Conservation (phyloP, 2,329 filamentous ascomycete species). For the Tolypocladium ovalisporum region DNA sequence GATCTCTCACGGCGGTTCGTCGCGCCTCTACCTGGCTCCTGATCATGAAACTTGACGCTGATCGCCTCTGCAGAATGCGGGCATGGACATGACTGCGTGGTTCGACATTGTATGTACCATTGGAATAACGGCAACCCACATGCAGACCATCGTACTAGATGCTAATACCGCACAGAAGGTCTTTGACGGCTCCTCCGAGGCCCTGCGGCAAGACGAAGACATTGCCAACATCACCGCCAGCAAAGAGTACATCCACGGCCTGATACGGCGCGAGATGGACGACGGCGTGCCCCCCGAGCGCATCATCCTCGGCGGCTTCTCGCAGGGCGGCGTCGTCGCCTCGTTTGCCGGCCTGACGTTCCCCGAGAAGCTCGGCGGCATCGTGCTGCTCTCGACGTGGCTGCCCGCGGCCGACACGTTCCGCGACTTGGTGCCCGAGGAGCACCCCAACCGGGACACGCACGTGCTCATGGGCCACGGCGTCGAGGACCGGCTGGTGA, state of each 20-base stretch:
- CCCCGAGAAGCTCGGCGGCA: slow-evolving; percentile 57
- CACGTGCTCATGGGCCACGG: slow-evolving; percentile 80
- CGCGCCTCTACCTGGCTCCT: neutral
- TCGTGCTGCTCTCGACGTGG: slow-evolving; percentile 74
- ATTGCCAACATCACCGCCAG: slow-evolving; percentile 60
- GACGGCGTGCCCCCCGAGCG: slow-evolving; percentile 66
- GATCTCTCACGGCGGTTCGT: slow-evolving; percentile 56
- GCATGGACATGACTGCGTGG: slow-evolving; percentile 72
- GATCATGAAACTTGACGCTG: neutral
- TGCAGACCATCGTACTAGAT: too few species aligned
- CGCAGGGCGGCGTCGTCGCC: slow-evolving; percentile 72
- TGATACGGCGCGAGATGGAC: slow-evolving; percentile 69
- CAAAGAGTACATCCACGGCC: slow-evolving; percentile 58
- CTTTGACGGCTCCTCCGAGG: neutral
- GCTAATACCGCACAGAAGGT: neutral
- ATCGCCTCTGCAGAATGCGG: slow-evolving; percentile 44
- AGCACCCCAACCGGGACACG: slow-evolving; percentile 43
- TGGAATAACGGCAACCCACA: too few species aligned
- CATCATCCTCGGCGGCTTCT: slow-evolving; percentile 72
- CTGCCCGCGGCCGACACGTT: slow-evolving; percentile 46
- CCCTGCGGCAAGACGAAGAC: slow-evolving; percentile 32
- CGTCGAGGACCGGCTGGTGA: slow-evolving; percentile 58
- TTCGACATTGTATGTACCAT: slow-evolving; percentile 51
- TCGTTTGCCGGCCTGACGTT: slow-evolving; percentile 64
- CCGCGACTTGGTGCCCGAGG: slow-evolving; percentile 20